A percentile compares a stretch with the other conserved stretches of the same genome.
phyloP scores from a whole-genome alignment of 108 stramenopile species.

The Cyclostephanos tholiformis region DNA sequence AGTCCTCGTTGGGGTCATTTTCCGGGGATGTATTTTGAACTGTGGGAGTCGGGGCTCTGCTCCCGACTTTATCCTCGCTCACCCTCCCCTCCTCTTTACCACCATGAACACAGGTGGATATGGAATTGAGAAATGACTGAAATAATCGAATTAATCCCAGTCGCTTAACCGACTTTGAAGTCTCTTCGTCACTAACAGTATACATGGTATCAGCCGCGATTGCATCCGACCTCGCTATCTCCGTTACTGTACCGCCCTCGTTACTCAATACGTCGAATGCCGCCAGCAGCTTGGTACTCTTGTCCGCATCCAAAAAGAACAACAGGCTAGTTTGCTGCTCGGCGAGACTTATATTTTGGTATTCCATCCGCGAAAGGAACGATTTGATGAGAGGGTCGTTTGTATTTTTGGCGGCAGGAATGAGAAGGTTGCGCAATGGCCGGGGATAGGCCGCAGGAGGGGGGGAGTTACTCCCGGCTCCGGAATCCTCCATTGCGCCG shows the following conservation, averaged over 20 bases:
- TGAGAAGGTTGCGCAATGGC: conserved; percentile 46
- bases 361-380: conserved; percentile 52
- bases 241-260: neutral
- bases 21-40: conserved; percentile 53
- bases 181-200: conserved; percentile 24
- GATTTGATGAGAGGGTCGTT: conserved; percentile 48
- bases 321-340: conserved; percentile 62
- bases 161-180: conserved; percentile 31
- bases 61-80: conserved; percentile 15
- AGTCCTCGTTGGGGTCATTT: conserved; percentile 25
- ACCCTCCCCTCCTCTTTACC: conserved; percentile 1
- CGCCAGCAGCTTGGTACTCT: conserved; percentile 57
- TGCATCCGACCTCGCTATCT: neutral
- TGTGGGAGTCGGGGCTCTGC: conserved; percentile 49
- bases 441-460: conserved; percentile 6
- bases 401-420: conserved; percentile 55
- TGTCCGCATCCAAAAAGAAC: conserved; percentile 67
- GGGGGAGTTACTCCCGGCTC: neutral
- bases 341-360: conserved; percentile 19
- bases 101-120: conserved; percentile 65
- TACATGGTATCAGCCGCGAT: neutral
- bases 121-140: conserved; percentile 67
- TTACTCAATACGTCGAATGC: conserved; percentile 58
- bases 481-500: neutral
- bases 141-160: conserved; percentile 59